Evolutionary conservation across 176 grass and related monocot genomes (phyloP).

Genomic region (Carex cristatella): DNA sequence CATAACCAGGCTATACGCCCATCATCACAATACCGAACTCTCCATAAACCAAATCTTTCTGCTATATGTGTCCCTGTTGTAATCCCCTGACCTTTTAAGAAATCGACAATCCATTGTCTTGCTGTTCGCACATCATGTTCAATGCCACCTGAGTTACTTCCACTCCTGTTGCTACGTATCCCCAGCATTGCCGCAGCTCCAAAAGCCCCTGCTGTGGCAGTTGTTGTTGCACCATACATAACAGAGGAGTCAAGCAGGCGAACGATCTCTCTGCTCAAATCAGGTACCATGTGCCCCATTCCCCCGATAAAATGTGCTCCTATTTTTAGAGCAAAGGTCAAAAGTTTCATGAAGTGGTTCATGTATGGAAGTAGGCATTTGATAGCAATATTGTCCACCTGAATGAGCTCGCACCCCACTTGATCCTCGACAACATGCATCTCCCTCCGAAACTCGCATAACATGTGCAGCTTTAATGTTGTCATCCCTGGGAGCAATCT

Average conservation of each 20-base stretch:
- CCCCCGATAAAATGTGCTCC: conserved; percentile 67
- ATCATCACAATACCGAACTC: conserved; percentile 58
- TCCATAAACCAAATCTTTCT: conserved; percentile 80
- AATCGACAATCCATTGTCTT: conserved; percentile 83
- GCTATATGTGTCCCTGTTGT: conserved; percentile 64
- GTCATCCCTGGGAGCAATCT: conserved; percentile 65
- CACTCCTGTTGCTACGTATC: conserved; percentile 30
- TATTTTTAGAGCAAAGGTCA: conserved; percentile 88
- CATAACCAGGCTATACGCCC: conserved; percentile 80
- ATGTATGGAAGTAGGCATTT: conserved; percentile 69
- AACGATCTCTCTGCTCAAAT: conserved; percentile 60
- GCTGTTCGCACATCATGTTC: conserved; percentile 53
- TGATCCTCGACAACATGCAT: conserved; percentile 94
- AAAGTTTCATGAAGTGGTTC: conserved; percentile 77
- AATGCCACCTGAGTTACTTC: conserved; percentile 29
- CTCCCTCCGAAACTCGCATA: conserved; percentile 73
- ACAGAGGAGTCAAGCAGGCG: conserved; percentile 54
- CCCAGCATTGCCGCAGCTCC: conserved; percentile 44
- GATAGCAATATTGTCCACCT: conserved; percentile 68
- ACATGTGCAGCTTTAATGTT: conserved; percentile 65
- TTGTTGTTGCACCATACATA: conserved; percentile 42
- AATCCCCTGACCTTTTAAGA: conserved; percentile 65
- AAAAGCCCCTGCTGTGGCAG: conserved; percentile 50
- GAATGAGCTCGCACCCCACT: conserved; percentile 68
- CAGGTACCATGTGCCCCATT: conserved; percentile 95